phyloP scores from a whole-genome alignment of 2,329 filamentous ascomycete genomes.

The Penicillium brasilianum region DNA sequence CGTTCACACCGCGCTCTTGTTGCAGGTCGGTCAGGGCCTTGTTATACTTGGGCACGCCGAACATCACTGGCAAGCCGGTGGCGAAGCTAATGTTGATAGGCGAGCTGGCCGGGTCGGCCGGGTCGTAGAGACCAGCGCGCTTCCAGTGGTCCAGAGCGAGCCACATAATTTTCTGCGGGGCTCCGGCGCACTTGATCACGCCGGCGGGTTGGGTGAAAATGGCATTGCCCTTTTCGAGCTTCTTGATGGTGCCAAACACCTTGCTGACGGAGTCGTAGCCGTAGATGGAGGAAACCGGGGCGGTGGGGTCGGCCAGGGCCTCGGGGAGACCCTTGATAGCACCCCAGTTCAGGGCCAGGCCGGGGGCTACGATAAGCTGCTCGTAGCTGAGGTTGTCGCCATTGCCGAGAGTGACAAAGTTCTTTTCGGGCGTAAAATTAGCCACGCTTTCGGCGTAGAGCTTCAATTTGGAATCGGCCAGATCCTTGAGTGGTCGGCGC shows the following conservation, averaged over 20 bases:
- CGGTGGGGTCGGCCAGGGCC: slow-evolving; percentile 56
- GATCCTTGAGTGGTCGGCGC: slow-evolving; percentile 53
- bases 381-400: slow-evolving; percentile 66
- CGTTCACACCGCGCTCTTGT: slow-evolving; percentile 61
- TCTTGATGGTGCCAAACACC: slow-evolving; percentile 56
- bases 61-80: slow-evolving; percentile 62
- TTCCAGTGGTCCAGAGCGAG: slow-evolving; percentile 66
- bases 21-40: slow-evolving; percentile 60
- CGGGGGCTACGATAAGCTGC: slow-evolving; percentile 67
- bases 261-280: slow-evolving; percentile 62
- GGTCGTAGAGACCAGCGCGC: slow-evolving; percentile 56
- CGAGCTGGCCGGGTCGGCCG: slow-evolving; percentile 46
- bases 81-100: slow-evolving; percentile 61
- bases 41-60: slow-evolving; percentile 65
- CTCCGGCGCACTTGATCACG: slow-evolving; percentile 65
- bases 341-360: slow-evolving; percentile 58
- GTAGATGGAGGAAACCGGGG: slow-evolving; percentile 63
- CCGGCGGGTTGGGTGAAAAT: slow-evolving; percentile 66
- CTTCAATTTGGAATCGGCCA: slow-evolving; percentile 66
- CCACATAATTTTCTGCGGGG: slow-evolving; percentile 68
- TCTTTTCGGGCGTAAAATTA: slow-evolving; percentile 61
- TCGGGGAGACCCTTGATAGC: slow-evolving; percentile 62
- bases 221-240: slow-evolving; percentile 56
- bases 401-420: slow-evolving; percentile 59
- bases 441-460: slow-evolving; percentile 62